Base-by-base conservation (phyloP, 352 stramenopile genomes). In the Chrysophaeum taylorii region DNA sequence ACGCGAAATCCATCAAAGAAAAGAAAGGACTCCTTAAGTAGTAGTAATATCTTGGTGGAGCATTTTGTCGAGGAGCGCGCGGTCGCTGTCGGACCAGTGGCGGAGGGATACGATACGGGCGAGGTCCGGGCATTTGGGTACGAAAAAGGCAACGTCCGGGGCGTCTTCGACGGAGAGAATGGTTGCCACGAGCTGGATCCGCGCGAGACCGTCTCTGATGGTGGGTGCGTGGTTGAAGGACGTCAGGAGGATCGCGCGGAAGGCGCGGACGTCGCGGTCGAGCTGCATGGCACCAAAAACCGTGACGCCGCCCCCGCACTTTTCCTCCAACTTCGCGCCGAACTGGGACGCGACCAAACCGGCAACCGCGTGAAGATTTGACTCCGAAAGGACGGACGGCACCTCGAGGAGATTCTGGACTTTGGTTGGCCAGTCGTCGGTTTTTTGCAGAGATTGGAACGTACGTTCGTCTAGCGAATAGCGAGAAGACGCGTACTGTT, bases 211-310 rank as follows among this genome's bases (percentile, higher is more conserved):
- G 14, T 42, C 35, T 31, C 57, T 31, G 12, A 66, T 12, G 18
- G 45, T 36, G 57, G 35, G 12, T 31, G 57, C 57, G 16, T 15
- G 33, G 12, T 9, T 36, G 57, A 66, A n/a, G 33, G 15, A 5
- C 33, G 57, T n/a, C 33, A 25, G 18, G 18, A 60, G 48, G 18
- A 25, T 25, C 5, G 5, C 48, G 18, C 57, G 57, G 12, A 66
- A 36, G 2, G 57, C 27, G 57, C 57, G 57, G 12, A 66, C 57
- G 57, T 66, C 57, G 12, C 35, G 31, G 57, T 66, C 57, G 57
- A 66, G 57, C 33, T 45, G 57, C 2, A 66, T 9, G 12, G 57
- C 57, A 5, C 57, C 57, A 36, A 66, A 36, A 5, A 18, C 33
- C 33, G 57, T 37, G 2, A 45, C 57, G 2, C n/a, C 36, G 2